Evolutionary conservation across 805 yeast genomes (phyloP).

Genomic region (Candida rishiriensis): DNA sequence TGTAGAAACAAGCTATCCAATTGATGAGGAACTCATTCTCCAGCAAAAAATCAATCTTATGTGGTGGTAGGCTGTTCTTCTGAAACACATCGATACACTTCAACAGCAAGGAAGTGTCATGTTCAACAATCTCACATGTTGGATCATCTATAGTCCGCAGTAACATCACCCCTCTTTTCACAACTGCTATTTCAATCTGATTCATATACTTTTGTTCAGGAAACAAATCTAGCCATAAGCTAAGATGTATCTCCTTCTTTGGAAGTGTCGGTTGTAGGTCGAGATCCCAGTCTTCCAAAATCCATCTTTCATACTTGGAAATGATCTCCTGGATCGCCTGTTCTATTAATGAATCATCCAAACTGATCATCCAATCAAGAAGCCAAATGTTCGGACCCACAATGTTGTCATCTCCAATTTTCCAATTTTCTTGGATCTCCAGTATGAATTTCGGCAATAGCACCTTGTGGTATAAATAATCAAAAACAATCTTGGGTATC

Average conservation of each 20-base stretch:
- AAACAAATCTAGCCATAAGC: conserved; percentile 31
- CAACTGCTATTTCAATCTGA: conserved; percentile 33
- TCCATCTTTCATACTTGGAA: conserved; percentile 19
- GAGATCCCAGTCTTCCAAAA: conserved; percentile 17
- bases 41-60: conserved; percentile 12
- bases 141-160: conserved; percentile 1
- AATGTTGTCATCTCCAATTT: conserved; percentile 8
- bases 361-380: conserved; percentile 22
- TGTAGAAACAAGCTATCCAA: conserved; percentile 12
- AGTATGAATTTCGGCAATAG: conserved; percentile 35
- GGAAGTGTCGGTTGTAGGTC: conserved; percentile 3
- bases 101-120: too few species aligned
- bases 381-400: conserved; percentile 22
- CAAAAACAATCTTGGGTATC: conserved; percentile 27
- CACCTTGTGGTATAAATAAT: conserved; percentile 25
- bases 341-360: conserved; percentile 15
- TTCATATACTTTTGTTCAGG: conserved; percentile 20
- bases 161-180: conserved; percentile 51
- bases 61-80: conserved; percentile 4
- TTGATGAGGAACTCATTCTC: conserved; percentile 16
- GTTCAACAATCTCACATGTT: too few species aligned
- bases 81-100: conserved; percentile 4
- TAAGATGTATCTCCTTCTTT: conserved; percentile 15
- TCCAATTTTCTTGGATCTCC: conserved; percentile 34
- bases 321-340: conserved; percentile 10